Evolutionary conservation across 129 eudicot species (phyloP).

Genomic region (Arctium minus): DNA sequence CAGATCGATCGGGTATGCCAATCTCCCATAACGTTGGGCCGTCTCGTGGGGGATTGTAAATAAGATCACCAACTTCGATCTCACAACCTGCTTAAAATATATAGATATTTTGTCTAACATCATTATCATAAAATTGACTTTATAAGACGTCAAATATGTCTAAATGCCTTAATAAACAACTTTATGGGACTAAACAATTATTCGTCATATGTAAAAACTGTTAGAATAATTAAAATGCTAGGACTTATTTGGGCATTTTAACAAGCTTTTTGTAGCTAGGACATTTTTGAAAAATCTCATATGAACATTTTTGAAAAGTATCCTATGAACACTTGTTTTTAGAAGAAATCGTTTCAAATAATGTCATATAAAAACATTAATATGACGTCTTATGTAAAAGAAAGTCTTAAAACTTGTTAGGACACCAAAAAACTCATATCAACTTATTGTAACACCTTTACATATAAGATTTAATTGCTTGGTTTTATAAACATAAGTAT

Average conservation of each 20-base stretch:
- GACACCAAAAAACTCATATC: background rate
- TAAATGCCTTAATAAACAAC: background rate
- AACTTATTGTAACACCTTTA: background rate
- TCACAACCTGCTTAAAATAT: slow-evolving; percentile 41
- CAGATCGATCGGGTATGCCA: slow-evolving; percentile 85
- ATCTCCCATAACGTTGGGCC: slow-evolving; percentile 98
- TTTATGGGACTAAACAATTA: background rate
- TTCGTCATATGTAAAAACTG: background rate
- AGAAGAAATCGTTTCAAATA: background rate
- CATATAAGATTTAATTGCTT: too few relatives aligned
- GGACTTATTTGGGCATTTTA: background rate
- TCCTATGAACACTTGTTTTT: background rate
- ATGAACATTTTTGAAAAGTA: background rate
- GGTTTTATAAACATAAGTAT: too few relatives aligned
- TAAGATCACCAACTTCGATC: slow-evolving; percentile 59
- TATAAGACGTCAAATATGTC: background rate
- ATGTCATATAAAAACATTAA: background rate
- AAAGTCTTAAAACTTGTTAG: background rate
- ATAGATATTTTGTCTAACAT: background rate
- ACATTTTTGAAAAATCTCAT: too few relatives aligned
- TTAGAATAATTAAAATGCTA: background rate
- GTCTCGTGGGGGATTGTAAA: slow-evolving; percentile 68
- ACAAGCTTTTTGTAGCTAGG: background rate
- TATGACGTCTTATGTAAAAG: background rate
- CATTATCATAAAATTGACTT: background rate